phyloP scores from a whole-genome alignment of 2,329 filamentous ascomycete species.

The Penicillium sp. region DNA sequence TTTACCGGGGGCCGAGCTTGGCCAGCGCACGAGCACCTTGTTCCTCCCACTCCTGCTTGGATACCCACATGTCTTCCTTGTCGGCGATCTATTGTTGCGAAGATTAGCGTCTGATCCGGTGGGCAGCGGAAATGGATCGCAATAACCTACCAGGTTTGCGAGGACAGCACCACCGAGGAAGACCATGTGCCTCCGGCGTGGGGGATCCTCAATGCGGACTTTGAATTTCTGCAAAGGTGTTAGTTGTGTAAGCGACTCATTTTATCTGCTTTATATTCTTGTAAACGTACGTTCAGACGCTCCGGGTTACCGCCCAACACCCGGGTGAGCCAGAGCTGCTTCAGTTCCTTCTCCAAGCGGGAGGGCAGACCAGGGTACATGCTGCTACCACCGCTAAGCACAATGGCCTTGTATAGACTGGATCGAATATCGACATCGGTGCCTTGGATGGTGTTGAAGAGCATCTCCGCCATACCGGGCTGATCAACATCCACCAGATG shows the following conservation, averaged over 20 bases:
- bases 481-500: constrained; percentile 98
- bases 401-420: constrained; percentile 95
- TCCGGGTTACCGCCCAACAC: constrained; percentile 91
- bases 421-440: constrained; percentile 94
- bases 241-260: constrained; percentile 1
- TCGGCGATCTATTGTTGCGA: constrained; percentile 72
- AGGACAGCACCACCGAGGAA: constrained; percentile 95
- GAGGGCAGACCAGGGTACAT: constrained; percentile 98
- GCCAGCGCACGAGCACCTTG: constrained; percentile 81
- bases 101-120: constrained; percentile 13
- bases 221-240: constrained; percentile 78
- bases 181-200: constrained; percentile 97
- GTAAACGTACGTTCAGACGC: constrained; percentile 65
- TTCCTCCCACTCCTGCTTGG: constrained; percentile 95
- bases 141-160: constrained; percentile 74
- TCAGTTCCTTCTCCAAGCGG: constrained; percentile 94
- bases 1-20: constrained; percentile 84
- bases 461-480: constrained; percentile 91
- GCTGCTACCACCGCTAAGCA: constrained; percentile 93
- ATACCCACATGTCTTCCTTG: constrained; percentile 99
- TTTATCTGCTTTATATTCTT: neutral
- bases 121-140: neutral
- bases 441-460: constrained; percentile 98
- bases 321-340: constrained; percentile 95
- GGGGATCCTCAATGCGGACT: constrained; percentile 97